Base-by-base conservation (phyloP, 2,329 filamentous ascomycete species). In the Berkeleyomyces rouxiae region DNA sequence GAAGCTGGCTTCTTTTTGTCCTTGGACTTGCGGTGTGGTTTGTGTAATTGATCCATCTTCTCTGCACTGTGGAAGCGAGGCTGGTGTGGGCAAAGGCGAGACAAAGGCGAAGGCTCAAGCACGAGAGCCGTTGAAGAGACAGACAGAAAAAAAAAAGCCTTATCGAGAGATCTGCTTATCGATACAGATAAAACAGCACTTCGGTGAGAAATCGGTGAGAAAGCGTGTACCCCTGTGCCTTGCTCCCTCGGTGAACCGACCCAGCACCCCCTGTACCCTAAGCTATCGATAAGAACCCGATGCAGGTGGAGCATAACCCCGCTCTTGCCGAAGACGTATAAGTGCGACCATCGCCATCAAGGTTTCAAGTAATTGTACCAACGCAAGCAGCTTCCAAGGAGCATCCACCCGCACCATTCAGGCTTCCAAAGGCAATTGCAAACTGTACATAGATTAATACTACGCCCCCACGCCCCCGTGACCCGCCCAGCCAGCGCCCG, bases 11-110 rank as follows among this genome's bases (percentile, higher is more conserved):
- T 95, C 79, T 95, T 95, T 75, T 58, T 53, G 55, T 93, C 88
- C 75, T 96, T 96, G 39, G 85, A 77, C 70, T 88, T 85, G 70
- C 91, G 82, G 78, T 97, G 92, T 69, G 90, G 82, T 74, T 89
- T 85, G 71, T 97, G 90, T 53, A 80, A 74, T 77, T 96, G 91
- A 66, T 90, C 82, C 72, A 91, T 87, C 87, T 90, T 91, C 68
- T 47, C 23, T 37, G 43, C 16, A 46, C 5, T 49, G 37, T 7
- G 39, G 10, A 58, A 42, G 44, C 31, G 7, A 37, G 39, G 16
- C 23, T 23, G 23, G 43, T 23, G 23, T 37, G 58, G n/a, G 9
- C 10, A 6, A 37, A 63, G 16, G 23, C 23, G 23, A 36, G 55
- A 23, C 53, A 36, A 36, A 7, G 40, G 7, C 23, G 16, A 16